Evolutionary conservation across 345 rosid genomes (phyloP), one percentile per base, ranked within the genome.

Genomic region (Acer negundo): DNA sequence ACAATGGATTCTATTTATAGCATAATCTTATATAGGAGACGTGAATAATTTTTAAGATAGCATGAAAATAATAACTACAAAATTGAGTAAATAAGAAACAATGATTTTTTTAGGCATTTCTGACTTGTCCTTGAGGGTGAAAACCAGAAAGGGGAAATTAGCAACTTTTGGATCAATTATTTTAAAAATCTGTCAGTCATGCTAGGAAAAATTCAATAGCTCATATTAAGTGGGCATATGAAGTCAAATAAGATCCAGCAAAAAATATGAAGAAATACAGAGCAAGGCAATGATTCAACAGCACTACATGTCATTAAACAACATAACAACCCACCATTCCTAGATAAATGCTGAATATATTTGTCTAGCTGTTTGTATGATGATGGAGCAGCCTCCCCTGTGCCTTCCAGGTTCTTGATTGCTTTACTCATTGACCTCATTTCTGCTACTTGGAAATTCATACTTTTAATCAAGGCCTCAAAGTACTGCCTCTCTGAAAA

Each of bases 401-500:
- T 31, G 31, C 44, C 78, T 16, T 72, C 77, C 77, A 81, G 49
- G 44, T 59, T 77, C 67, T 13, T 10, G 40, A 81, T 53, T 53
- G 40, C 56, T 35, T 10, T 61, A 62, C 75, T 72, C 56, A 67
- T 67, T 31, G 78, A 65, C 61, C 74, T 72, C 71, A 81, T 59
- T 61, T 81, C 80, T 35, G 77, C 62, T 73, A 61, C 63, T 77
- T 77, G 75, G 67, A n/a, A 22, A 70, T 75, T 49, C n/a, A 77
- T 55, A 51, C 26, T 35, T 70, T 75, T 51, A 11, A 73, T 22
- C 22, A 81, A 64, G 35, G 69, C 72, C 46, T 68, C 80, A 1
- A 81, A 53, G 80, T 77, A 26, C 23, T 76, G 61, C 67, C 70
- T 70, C 67, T 73, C 84, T 81, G 67, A 62, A 49, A 73, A 73